Percentiles rank a stretch among this genome's conserved stretches.
Conservation (phyloP, 139 green algal species). For the Haematococcus lacustris region DNA sequence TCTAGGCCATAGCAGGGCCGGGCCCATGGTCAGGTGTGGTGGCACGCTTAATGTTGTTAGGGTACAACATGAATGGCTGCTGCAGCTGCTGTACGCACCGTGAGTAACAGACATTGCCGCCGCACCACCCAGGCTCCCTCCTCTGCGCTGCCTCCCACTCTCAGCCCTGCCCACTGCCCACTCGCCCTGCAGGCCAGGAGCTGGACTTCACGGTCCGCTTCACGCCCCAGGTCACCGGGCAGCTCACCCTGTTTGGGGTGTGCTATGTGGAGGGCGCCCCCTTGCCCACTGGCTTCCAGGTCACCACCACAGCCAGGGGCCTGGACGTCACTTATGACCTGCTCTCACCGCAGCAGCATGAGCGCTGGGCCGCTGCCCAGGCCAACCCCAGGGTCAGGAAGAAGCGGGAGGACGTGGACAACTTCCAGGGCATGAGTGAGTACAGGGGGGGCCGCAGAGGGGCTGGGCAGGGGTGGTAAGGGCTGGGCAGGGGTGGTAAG, state of each 20-base stretch:
- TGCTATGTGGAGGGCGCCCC: slow-evolving; percentile 27
- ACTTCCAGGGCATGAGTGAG: slow-evolving; percentile 24
- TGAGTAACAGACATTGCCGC: too few relatives aligned
- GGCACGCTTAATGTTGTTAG: too few relatives aligned
- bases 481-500: too few relatives aligned
- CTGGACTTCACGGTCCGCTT: slow-evolving; percentile 34
- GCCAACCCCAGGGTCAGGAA: not conserved
- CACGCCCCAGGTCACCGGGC: slow-evolving; percentile 13
- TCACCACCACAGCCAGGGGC: slow-evolving; percentile 11
- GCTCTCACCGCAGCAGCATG: slow-evolving; percentile 20
- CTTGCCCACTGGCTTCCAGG: slow-evolving; percentile 19
- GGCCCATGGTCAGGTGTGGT: too few relatives aligned
- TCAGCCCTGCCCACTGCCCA: too few relatives aligned
- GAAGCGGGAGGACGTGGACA: slow-evolving; percentile 17
- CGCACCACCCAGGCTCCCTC: too few relatives aligned
- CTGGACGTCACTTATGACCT: slow-evolving; percentile 37
- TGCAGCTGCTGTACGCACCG: too few relatives aligned
- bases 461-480: too few relatives aligned
- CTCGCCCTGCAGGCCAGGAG: slow-evolving; percentile 26
- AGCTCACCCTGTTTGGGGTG: slow-evolving; percentile 24
- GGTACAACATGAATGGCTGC: too few relatives aligned
- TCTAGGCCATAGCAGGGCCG: too few relatives aligned
- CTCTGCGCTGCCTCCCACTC: too few relatives aligned
- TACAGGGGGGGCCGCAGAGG: not conserved
- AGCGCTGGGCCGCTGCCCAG: slow-evolving; percentile 2